Base-by-base conservation (phyloP, 495 filamentous ascomycete species). In the Lophiotrema nucula region DNA sequence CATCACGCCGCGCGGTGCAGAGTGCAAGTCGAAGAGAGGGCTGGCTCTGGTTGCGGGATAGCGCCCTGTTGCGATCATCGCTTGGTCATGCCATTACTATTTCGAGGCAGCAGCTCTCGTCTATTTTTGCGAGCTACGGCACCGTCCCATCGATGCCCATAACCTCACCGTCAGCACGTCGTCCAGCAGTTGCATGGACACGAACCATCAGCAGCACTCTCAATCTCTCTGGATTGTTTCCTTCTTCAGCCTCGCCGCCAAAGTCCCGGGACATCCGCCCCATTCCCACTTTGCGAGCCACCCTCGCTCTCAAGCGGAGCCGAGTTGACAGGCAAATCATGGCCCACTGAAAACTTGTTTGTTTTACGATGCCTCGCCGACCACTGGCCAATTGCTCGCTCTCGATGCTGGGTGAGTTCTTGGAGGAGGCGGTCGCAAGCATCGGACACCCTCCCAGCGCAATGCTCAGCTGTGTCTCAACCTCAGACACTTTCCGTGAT, bases 401-500 rank as follows among this genome's bases (percentile, higher is more conserved):
- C n/a, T n/a, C n/a, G n/a, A n/a, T n/a, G n/a, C n/a, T n/a, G n/a
- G n/a, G n/a, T n/a, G n/a, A n/a, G n/a, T n/a, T n/a, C n/a, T n/a
- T n/a, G n/a, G n/a, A n/a, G n/a, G n/a, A n/a, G n/a, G n/a, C n/a
- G n/a, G n/a, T n/a, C n/a, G n/a, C n/a, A n/a, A n/a, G n/a, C n/a
- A n/a, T n/a, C n/a, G n/a, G n/a, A n/a, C n/a, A n/a, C n/a, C n/a
- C n/a, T n/a, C n/a, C n/a, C n/a, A n/a, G n/a, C 57, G 50, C 31
- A 8, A 35, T 15, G 31, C 8, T 15, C 31, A 35, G 31, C 31
- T 35, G 31, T 44, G 57, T 60, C 57, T 60, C 50, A 60, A 47
- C 43, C 44, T 54, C 49, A 60, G 42, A 60, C 57, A 54, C 43
- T 39, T 60, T 21, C 44, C 37, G 39, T 42, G 23, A 31, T 54